Percentiles rank a stretch among this genome's conserved stretches.
phyloP scores from a whole-genome alignment of 345 rosid genomes.

The Hevea brasiliensis region DNA sequence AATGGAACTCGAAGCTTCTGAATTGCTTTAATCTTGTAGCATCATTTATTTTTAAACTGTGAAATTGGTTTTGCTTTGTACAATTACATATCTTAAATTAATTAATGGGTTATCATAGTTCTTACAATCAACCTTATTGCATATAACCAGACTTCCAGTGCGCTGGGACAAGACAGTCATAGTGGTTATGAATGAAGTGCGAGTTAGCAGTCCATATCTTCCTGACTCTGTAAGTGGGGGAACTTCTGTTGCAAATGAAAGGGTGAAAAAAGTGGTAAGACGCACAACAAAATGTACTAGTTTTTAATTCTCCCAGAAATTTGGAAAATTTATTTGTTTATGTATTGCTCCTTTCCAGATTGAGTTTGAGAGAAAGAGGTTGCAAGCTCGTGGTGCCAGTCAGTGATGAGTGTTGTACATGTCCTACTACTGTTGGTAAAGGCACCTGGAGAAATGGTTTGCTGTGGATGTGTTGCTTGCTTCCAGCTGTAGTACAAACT shows the following conservation, averaged over 20 bases:
- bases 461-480: conserved; percentile 20
- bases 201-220: conserved; percentile 84
- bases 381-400: conserved; percentile 50
- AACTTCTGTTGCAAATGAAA: conserved; percentile 89
- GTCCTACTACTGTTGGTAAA: conserved; percentile 9
- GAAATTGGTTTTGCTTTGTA: neutral
- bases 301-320: neutral
- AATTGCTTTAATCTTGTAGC: neutral
- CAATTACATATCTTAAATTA: neutral
- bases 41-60: neutral
- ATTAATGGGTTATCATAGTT: neutral
- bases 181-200: conserved; percentile 90
- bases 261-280: conserved; percentile 98
- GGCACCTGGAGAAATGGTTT: conserved; percentile 16
- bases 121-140: conserved; percentile 7
- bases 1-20: neutral
- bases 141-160: conserved; percentile 81
- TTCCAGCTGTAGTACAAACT: neutral
- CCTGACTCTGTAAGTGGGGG: conserved; percentile 89
- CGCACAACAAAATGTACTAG: neutral
- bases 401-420: conserved; percentile 32
- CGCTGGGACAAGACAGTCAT: conserved; percentile 93
- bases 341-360: conserved; percentile 41
- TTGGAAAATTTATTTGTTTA: conserved; percentile 1
- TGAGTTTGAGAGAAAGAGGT: conserved; percentile 65